Conservation (phyloP, 805 yeast species). For the Metschnikowia orientalis region DNA sequence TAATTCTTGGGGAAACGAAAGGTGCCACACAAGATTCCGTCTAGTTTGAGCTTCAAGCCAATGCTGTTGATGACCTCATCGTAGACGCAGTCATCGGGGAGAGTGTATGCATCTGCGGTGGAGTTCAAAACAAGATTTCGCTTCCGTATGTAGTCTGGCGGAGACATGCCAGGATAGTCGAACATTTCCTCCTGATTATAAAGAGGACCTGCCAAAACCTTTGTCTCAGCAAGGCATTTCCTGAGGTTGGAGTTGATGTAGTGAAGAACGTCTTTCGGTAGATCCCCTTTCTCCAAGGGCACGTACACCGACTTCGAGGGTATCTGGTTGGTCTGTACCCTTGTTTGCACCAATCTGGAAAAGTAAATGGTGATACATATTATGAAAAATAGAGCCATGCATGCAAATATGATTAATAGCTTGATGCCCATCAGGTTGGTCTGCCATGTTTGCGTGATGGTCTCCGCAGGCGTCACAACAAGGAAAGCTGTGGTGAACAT, state of each 20-base stretch:
- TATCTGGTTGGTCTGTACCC: constrained; percentile 63
- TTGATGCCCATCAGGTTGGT: constrained; percentile 64
- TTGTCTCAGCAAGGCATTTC: constrained; percentile 28
- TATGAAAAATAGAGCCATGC: constrained; percentile 57
- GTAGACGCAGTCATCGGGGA: constrained; percentile 33
- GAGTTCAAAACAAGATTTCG: constrained; percentile 23
- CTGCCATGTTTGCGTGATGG: constrained; percentile 54
- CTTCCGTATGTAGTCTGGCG: constrained; percentile 38
- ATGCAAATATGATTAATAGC: constrained; percentile 73
- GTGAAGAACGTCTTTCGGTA: constrained; percentile 25
- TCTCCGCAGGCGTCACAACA: constrained; percentile 75
- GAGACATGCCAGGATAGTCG: constrained; percentile 39
- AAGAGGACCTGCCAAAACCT: constrained; percentile 36
- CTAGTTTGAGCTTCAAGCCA: constrained; percentile 54
- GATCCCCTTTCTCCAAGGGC: constrained; percentile 55
- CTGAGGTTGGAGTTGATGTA: constrained; percentile 24
- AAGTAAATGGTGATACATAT: constrained; percentile 49
- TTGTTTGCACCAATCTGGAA: constrained; percentile 53
- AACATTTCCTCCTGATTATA: constrained; percentile 21
- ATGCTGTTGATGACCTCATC: constrained; percentile 58
- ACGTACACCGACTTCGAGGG: constrained; percentile 63
- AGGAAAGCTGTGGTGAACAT: constrained; percentile 48
- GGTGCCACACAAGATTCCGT: constrained; percentile 36
- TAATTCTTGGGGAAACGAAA: constrained; percentile 34
- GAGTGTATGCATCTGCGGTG: constrained; percentile 17